Percentiles rank a stretch among this genome's conserved stretches.
phyloP scores from a whole-genome alignment of 768 basidiomycete genomes.

The Tulasnella sp. region DNA sequence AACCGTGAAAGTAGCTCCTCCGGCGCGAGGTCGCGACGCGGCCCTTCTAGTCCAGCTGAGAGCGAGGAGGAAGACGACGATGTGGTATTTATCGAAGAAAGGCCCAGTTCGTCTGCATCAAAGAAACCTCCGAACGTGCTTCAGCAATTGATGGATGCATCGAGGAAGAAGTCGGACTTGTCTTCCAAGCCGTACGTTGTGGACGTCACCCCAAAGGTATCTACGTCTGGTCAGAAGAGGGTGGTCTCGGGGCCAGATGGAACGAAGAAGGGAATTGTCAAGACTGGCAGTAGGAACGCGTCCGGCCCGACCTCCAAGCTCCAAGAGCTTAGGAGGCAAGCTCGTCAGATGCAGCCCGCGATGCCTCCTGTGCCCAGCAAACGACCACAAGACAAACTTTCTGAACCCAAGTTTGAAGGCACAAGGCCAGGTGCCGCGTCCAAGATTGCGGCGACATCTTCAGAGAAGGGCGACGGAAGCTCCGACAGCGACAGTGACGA shows the following conservation, averaged over 20 bases:
- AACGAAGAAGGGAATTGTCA: too few species aligned
- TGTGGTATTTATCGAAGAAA: constrained; percentile 35
- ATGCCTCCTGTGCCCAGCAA: too few species aligned
- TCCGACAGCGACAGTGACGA: constrained; percentile 29
- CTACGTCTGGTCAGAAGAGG: too few species aligned
- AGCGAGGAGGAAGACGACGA: constrained; percentile 53
- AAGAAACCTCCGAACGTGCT: not conserved
- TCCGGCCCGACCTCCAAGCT: not conserved
- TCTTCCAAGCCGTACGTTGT: too few species aligned
- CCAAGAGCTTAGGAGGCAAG: constrained; percentile 3
- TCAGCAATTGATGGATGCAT: not conserved
- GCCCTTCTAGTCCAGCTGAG: too few species aligned
- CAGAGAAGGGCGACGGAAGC: constrained; percentile 31
- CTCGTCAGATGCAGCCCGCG: not conserved
- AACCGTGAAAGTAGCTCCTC: constrained; percentile 25
- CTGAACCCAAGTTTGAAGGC: not conserved
- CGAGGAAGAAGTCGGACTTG: not conserved
- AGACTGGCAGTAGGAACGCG: too few species aligned
- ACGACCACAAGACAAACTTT: too few species aligned
- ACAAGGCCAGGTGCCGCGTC: not conserved
- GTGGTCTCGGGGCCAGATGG: too few species aligned
- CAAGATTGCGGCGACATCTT: not conserved
- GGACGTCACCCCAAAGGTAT: too few species aligned
- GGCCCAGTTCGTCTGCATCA: not conserved
- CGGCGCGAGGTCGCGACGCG: too few species aligned